These are phyloP conservation scores for Pelargonium hybrid DNA, from an alignment of 441 rosid species.

Conservation along the genomic window DNA sequence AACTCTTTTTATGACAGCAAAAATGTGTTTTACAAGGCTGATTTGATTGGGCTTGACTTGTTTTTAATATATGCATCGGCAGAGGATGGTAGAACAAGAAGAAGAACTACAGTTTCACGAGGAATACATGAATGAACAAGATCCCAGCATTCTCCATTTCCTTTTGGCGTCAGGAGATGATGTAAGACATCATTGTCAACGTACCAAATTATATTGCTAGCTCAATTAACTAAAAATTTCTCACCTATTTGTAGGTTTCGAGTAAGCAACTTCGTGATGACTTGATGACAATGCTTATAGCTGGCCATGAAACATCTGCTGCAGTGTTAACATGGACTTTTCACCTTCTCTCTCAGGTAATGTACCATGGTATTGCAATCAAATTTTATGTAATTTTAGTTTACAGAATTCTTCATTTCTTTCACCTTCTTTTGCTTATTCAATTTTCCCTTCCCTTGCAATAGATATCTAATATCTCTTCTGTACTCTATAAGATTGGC, in stretches of 20 bases:
- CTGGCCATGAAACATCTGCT: constrained; percentile 97
- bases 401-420: background rate
- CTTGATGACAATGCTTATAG: constrained; percentile 97
- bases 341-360: constrained; percentile 73
- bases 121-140: constrained; percentile 88
- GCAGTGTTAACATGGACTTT: constrained; percentile 99
- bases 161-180: constrained; percentile 92
- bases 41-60: background rate
- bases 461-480: background rate
- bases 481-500: background rate
- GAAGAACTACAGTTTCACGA: constrained; percentile 86
- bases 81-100: constrained; percentile 84
- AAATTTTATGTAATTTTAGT: background rate
- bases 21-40: background rate
- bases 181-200: constrained; percentile 30
- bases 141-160: constrained; percentile 96
- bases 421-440: background rate
- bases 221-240: constrained; percentile 14
- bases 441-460: background rate
- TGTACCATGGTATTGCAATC: background rate
- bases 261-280: constrained; percentile 98
- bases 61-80: constrained; percentile 20
- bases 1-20: background rate
- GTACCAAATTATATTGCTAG: constrained; percentile 12
- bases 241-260: constrained; percentile 50